Percentiles rank a stretch among this genome's conserved stretches.
Evolutionary conservation across 176 grass and related monocot genomes (phyloP).

Genomic region (Eragrostis nindensis): DNA sequence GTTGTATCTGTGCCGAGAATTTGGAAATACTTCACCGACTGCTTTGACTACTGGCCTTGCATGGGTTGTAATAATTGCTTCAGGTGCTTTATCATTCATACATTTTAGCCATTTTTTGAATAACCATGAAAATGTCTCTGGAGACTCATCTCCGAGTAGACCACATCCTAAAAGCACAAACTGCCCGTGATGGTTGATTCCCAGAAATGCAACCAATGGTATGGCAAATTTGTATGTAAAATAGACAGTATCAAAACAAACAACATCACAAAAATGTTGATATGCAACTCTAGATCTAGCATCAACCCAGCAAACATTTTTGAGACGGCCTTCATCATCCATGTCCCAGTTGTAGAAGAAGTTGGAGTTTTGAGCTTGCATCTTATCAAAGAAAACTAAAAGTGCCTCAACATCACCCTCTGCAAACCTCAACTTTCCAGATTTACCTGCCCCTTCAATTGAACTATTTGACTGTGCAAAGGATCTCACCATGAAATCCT

Average conservation of each 20-base stretch:
- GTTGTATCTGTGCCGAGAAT: constrained; percentile 74
- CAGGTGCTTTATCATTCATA: constrained; percentile 80
- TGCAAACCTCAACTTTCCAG: constrained; percentile 68
- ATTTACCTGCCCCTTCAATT: constrained; percentile 53
- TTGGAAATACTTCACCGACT: constrained; percentile 62
- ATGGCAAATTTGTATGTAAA: constrained; percentile 73
- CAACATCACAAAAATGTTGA: constrained; percentile 78
- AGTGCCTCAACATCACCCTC: constrained; percentile 80
- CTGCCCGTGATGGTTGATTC: constrained; percentile 89
- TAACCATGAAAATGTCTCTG: constrained; percentile 79
- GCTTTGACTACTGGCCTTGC: constrained; percentile 67
- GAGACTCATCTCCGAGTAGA: constrained; percentile 76
- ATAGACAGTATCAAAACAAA: constrained; percentile 84
- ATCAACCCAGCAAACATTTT: constrained; percentile 92
- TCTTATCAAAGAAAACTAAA: constrained; percentile 79
- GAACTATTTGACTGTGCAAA: constrained; percentile 66
- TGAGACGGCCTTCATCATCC: constrained; percentile 83
- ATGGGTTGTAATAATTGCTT: constrained; percentile 80
- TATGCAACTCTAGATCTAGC: constrained; percentile 77
- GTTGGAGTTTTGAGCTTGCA: constrained; percentile 74
- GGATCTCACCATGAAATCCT: constrained; percentile 68
- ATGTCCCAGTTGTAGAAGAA: constrained; percentile 90
- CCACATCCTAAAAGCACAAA: constrained; percentile 86
- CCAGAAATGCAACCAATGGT: constrained; percentile 79
- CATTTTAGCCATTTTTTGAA: constrained; percentile 89